Percentiles rank a stretch among this genome's conserved stretches.
Conservation (phyloP, 2,329 filamentous ascomycete species). For the Aspergillus novoparasiticus region DNA sequence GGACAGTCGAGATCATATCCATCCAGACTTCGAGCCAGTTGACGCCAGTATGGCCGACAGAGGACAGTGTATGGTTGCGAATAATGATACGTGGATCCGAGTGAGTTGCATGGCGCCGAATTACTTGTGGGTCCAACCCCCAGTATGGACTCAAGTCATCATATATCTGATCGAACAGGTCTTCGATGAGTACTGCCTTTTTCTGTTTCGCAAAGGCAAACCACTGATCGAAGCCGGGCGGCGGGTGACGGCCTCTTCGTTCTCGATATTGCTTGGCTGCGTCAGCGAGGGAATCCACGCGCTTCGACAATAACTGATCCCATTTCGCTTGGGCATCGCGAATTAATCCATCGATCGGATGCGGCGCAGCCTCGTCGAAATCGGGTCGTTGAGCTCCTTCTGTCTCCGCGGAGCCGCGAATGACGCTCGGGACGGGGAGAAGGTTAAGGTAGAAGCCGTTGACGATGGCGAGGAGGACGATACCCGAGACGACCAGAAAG, state of each 20-base stretch:
- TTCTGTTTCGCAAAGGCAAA: slow-evolving; percentile 46
- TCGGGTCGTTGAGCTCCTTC: neutral
- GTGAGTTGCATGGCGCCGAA: slow-evolving; percentile 6
- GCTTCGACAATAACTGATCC: neutral
- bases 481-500: neutral
- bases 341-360: slow-evolving; percentile 29
- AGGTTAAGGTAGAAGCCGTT: neutral
- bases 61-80: neutral
- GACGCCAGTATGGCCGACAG: neutral
- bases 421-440: neutral
- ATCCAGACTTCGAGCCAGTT: slow-evolving; percentile 47
- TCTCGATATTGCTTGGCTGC: slow-evolving; percentile 39
- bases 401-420: neutral
- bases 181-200: slow-evolving; percentile 50
- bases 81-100: neutral
- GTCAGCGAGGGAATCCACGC: neutral
- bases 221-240: slow-evolving; percentile 54
- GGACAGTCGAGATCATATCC: slow-evolving; percentile 42
- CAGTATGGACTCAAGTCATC: slow-evolving; percentile 54
- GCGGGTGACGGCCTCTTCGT: slow-evolving; percentile 52
- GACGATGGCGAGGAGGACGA: slow-evolving; percentile 16
- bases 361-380: neutral
- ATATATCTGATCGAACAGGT: slow-evolving; percentile 54
- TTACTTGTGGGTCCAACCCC: slow-evolving; percentile 43
- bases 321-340: neutral